Percentiles rank a stretch among this genome's conserved stretches.
Evolutionary conservation across 331 rosid species (phyloP).

Genomic region (Acacia pycnantha): DNA sequence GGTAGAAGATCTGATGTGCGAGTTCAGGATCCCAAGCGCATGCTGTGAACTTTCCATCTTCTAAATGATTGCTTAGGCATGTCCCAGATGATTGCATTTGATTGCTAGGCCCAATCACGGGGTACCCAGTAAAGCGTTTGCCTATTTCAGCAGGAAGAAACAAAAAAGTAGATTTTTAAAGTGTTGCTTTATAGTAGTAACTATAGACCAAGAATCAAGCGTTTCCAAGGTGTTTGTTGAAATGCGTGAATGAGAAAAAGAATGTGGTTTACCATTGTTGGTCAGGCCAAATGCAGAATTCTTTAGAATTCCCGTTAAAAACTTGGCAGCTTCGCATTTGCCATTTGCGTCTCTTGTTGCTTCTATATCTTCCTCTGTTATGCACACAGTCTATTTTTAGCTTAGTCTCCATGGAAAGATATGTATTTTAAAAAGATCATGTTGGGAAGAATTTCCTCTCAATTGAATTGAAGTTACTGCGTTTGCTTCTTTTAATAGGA

Average conservation of each 20-base stretch:
- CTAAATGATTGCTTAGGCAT: constrained; percentile 38
- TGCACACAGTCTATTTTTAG: not conserved
- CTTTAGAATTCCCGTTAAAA: not conserved
- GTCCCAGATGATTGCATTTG: constrained; percentile 60
- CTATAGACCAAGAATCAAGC: not conserved
- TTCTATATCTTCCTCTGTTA: not conserved
- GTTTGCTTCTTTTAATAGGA: too few relatives aligned
- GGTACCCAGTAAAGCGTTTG: constrained; percentile 43
- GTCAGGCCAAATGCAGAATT: constrained; percentile 41
- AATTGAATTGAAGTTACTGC: too few relatives aligned
- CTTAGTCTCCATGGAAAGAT: not conserved
- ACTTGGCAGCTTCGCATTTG: not conserved
- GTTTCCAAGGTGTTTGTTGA: too few relatives aligned
- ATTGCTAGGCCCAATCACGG: constrained; percentile 47
- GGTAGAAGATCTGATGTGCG: constrained; percentile 47
- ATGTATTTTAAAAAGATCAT: too few relatives aligned
- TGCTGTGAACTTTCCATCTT: constrained; percentile 1
- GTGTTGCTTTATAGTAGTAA: not conserved
- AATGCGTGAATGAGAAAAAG: too few relatives aligned
- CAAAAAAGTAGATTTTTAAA: not conserved
- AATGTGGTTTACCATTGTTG: constrained; percentile 33
- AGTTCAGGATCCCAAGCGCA: constrained; percentile 54
- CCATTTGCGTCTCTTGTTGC: not conserved
- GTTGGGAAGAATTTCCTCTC: too few relatives aligned
- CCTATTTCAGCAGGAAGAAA: constrained; percentile 28